phyloP scores from a whole-genome alignment of 1,284 basidiomycete genomes.

The Pseudozyma sp. region DNA sequence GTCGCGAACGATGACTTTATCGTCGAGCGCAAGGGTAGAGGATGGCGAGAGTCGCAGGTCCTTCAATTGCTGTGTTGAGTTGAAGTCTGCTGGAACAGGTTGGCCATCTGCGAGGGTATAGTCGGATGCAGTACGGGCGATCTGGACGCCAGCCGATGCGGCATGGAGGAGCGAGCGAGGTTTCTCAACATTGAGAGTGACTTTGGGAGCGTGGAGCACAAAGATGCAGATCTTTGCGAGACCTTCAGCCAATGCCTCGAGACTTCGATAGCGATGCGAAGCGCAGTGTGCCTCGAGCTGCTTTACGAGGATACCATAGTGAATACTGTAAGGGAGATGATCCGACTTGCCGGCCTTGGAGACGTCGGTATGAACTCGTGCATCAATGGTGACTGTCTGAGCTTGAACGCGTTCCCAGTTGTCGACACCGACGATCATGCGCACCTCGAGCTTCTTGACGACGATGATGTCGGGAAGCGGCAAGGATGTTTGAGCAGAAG shows the following conservation, averaged over 20 bases:
- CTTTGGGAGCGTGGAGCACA: constrained; percentile 69
- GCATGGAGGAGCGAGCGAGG: constrained; percentile 75
- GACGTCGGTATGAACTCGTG: constrained; percentile 75
- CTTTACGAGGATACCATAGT: constrained; percentile 66
- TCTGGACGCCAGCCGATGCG: constrained; percentile 72
- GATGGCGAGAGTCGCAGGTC: constrained; percentile 42
- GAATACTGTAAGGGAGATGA: constrained; percentile 74
- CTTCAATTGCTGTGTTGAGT: constrained; percentile 24
- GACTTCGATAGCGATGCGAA: constrained; percentile 38
- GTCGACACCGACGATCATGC: constrained; percentile 64
- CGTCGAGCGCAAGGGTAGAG: constrained; percentile 43
- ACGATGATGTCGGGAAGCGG: constrained; percentile 58
- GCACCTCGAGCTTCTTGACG: constrained; percentile 59
- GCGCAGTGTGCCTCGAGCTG: constrained; percentile 63
- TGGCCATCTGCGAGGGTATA: constrained; percentile 41
- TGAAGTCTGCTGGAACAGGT: constrained; percentile 20
- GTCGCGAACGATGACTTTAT: constrained; percentile 72
- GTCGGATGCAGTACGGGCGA: constrained; percentile 59
- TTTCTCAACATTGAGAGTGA: constrained; percentile 72
- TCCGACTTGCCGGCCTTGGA: constrained; percentile 74
- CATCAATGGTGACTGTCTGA: constrained; percentile 76
- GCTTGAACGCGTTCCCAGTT: constrained; percentile 64
- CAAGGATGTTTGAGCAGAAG: constrained; percentile 14
- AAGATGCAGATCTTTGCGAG: constrained; percentile 72
- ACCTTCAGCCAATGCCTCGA: constrained; percentile 64